These are phyloP conservation scores for Fusarium tjaetaba DNA, from an alignment of 2,329 filamentous ascomycete species.

Conservation along the genomic window DNA sequence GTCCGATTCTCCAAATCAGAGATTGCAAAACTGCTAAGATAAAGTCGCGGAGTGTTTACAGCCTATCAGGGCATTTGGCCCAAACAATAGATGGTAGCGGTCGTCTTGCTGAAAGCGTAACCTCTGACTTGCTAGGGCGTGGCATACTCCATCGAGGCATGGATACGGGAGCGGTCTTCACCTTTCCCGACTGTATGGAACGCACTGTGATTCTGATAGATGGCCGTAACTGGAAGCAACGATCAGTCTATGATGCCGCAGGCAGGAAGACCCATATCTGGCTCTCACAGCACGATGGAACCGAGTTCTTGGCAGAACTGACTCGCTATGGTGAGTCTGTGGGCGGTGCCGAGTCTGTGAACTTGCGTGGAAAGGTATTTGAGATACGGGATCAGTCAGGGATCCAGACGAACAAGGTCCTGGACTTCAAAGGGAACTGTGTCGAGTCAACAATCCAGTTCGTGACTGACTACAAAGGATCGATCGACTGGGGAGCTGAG, in stretches of 20 bases:
- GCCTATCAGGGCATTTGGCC: not conserved
- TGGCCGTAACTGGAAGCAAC: not conserved
- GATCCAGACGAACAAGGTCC: accelerated
- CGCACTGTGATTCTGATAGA: not conserved
- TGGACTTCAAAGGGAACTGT: not conserved
- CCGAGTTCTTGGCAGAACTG: not conserved
- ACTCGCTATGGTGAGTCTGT: accelerated
- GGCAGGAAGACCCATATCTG: not conserved
- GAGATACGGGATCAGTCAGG: not conserved
- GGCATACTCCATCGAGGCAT: not conserved
- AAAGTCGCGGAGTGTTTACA: not conserved
- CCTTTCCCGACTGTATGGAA: not conserved
- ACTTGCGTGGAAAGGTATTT: not conserved
- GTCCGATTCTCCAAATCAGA: not conserved
- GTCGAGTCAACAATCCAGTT: not conserved
- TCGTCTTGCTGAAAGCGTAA: not conserved
- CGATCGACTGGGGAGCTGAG: not conserved
- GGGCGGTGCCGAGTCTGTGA: accelerated
- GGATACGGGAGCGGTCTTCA: not conserved
- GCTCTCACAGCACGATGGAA: not conserved
- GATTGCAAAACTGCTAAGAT: not conserved
- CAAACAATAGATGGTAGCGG: not conserved
- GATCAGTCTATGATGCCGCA: not conserved
- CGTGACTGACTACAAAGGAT: not conserved
- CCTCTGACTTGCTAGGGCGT: not conserved